Evolutionary conservation across 2,329 filamentous ascomycete genomes (phyloP).

Genomic region (Lecanoromycetidae sp.): DNA sequence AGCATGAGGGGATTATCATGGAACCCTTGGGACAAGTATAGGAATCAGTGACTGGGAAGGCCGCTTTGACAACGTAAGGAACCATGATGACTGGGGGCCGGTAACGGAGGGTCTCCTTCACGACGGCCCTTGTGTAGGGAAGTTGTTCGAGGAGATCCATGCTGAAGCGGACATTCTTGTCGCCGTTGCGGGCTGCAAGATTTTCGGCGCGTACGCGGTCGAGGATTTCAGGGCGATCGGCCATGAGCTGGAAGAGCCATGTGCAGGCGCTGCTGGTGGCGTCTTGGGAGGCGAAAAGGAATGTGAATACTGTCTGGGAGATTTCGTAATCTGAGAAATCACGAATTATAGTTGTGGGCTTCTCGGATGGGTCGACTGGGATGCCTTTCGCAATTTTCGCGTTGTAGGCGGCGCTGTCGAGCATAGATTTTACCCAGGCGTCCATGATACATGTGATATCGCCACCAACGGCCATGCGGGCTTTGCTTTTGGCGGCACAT

Average conservation of each 20-base stretch:
- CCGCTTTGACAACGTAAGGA: slow-evolving; percentile 86
- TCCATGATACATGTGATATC: slow-evolving; percentile 89
- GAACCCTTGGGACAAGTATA: slow-evolving; percentile 93
- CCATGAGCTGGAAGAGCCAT: slow-evolving; percentile 90
- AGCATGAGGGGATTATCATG: slow-evolving; percentile 89
- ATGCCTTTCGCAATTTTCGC: slow-evolving; percentile 64
- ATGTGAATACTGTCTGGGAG: slow-evolving; percentile 84
- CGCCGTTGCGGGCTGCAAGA: slow-evolving; percentile 59
- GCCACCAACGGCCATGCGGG: slow-evolving; percentile 78
- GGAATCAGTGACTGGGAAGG: slow-evolving; percentile 74
- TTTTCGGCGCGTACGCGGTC: slow-evolving; percentile 90
- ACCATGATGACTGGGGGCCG: slow-evolving; percentile 96
- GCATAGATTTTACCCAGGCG: slow-evolving; percentile 79
- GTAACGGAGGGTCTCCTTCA: slow-evolving; percentile 84
- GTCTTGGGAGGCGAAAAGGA: slow-evolving; percentile 94
- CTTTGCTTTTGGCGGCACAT: slow-evolving; percentile 87
- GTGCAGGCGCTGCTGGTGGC: slow-evolving; percentile 87
- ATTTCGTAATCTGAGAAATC: slow-evolving; percentile 87
- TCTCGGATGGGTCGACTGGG: slow-evolving; percentile 56
- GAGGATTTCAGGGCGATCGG: slow-evolving; percentile 84
- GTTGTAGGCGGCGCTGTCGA: slow-evolving; percentile 71
- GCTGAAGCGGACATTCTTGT: slow-evolving; percentile 56
- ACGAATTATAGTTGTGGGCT: slow-evolving; percentile 71
- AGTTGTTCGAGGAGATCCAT: slow-evolving; percentile 83
- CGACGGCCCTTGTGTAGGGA: slow-evolving; percentile 80